Base-by-base conservation (phyloP, 768 basidiomycete species). In the Clitopilus passeckerianus region DNA sequence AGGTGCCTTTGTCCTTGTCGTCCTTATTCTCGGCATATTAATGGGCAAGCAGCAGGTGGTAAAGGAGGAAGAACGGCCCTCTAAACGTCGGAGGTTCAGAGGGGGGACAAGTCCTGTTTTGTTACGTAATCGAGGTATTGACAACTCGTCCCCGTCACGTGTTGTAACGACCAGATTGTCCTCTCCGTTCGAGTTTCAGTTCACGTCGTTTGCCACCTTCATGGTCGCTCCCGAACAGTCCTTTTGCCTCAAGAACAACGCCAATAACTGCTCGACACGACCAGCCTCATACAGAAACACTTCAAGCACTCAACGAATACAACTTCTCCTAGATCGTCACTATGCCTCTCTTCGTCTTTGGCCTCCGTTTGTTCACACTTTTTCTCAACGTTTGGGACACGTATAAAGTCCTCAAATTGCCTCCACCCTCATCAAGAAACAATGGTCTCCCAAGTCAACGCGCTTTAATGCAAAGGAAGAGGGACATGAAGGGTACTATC, bases 11-110 rank as follows among this genome's bases (percentile, higher is more conserved):
- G 96, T 98, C 66, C 95, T 86, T 44, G 86, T 86, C 46, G 95
- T 98, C 67, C 84, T 85, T 71, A 98, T 95, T 76, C 91, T 96
- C 35, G 95, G 95, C 95, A 98, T 96, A 60, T 67, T 82, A 59
- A 62, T 58, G 60, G 56, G 52, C 67, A 50, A 56, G 41, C 14
- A 61, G 54, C 34, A 44, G 18, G 55, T 55, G 44, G 14, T 4
- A 18, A 44, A 57, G 57, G 53, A 60, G 27, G 34, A 24, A 53
- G 6, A 22, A 15, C 1, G 5, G 33, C 34, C 53, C 34, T 16
- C 35, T 16, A 20, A 34, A 30, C 53, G 30, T 33, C 54, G 35
- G 58, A 54, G 16, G 53, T 41, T 22, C 18, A 22, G 22, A 53
- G 7, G 12, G 20, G 52, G 54, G 20, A 35, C 54, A 54, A 54